Evolutionary conservation across 169 alveolate genomes (phyloP), one percentile per base, ranked within the genome.

Genomic region (Plasmodium gonderi): DNA sequence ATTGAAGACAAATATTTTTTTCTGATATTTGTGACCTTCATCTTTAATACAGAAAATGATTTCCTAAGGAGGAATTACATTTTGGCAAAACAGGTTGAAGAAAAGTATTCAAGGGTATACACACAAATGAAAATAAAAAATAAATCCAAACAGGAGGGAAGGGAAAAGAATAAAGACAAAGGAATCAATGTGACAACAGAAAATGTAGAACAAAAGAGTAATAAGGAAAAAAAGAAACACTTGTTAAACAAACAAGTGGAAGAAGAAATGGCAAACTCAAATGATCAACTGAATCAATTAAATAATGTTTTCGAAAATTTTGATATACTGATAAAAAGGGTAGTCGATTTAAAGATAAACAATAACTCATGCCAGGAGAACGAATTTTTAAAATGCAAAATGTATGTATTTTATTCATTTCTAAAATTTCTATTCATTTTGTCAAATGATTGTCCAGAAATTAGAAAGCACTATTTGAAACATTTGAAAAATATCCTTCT

Each of bases 321-420:
- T 38, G 92, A 85, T n/a, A 33, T 74, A 33, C 78, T 85, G 17
- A 75, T 85, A n/a, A 85, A 85, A 85, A 74, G 42, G 42, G 26
- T 33, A 5, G 45, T 76, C 44, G 69, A 72, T 54, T 60, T 83
- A 40, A 44, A 83, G 77, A 36, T 72, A 69, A 33, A 45, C 20
- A 8, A 29, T 12, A 45, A 75, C 26, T 36, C 6, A 0, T 31
- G 49, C 7, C 47, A 77, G 17, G 49, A 54, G 44, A 60, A 85
- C 12, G 45, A 51, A 40, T 74, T 74, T 38, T 9, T 45, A 36
- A 23, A 26, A 44, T 74, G 49, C 4, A 75, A 54, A 33, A 51
- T 85, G 7, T 75, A 38, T n/a, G 29, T 65, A 29, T 49, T 47
- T 36, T 74, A 85, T 40, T 26, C 68, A 3, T 38, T 75, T 9